Base-by-base conservation (phyloP, 768 basidiomycete species). In the Amyloporia xantha region DNA sequence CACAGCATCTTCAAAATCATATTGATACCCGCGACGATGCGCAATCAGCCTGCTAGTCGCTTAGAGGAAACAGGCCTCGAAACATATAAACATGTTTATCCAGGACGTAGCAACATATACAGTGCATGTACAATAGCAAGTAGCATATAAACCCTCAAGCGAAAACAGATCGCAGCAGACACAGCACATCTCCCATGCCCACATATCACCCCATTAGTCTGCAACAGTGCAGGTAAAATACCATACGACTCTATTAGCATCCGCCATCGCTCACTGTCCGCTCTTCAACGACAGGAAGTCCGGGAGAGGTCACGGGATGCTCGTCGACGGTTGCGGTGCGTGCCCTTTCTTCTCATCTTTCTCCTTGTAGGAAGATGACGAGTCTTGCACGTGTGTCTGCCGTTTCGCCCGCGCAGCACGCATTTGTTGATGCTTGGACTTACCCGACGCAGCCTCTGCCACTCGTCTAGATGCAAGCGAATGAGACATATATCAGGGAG, bases 391-490 rank as follows among this genome's bases (percentile, higher is more conserved):
- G 21, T 33, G 33, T 4, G 30, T 28, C 10, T 45, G 50, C 44
- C 44, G 44, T 36, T 48, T 53, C 6, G 47, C 57, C 30, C 41
- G 40, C 20, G 48, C 48, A 12, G 49, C 43, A 9, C 52, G 57
- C 24, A 58, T 23, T 23, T 58, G 54, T 25, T 55, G 62, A 52
- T 80, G 81, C 63, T 81, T 87, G 25, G 73, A 69, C 68, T 84
- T 89, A 20, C 84, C 81, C 40, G 79, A 67, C 2, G 89, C 89
- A 5, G 89, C 90, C 63, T 91, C 88, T 2, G 90, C 88, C 4
- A 92, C 89, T 77, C 91, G 86, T 50, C 88, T 91, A 58, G 13
- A 35, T 33, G 52, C 48, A 53, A 38, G 25, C 15, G n/a, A 21
- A 3, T 10, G 19, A 13, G 7, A 40, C 3, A 12, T 27, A 27